Conservation (phyloP, 352 stramenopile genomes). For the Globisporangium takayamanum region DNA sequence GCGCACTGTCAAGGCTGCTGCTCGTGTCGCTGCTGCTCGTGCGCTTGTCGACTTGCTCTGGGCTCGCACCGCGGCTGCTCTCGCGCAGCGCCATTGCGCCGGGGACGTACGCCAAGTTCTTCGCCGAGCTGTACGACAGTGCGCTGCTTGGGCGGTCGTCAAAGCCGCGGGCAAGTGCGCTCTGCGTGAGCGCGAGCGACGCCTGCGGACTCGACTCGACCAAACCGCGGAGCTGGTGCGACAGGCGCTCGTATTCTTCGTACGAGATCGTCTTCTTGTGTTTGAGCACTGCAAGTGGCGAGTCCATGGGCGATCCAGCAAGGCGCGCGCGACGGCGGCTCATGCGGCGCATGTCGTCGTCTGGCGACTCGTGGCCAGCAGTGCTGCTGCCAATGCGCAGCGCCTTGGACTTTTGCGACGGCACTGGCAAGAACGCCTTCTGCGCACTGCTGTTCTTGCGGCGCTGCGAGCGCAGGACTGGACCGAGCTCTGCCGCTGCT, state of each 20-base stretch:
- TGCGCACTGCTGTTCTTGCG: slow-evolving; percentile 38
- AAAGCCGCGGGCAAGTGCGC: slow-evolving; percentile 36
- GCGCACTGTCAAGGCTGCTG: slow-evolving; percentile 20
- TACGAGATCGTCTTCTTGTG: slow-evolving; percentile 73
- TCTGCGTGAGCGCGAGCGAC: slow-evolving; percentile 49
- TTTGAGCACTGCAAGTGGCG: slow-evolving; percentile 55
- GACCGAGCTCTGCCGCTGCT: slow-evolving; percentile 23
- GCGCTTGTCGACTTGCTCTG: slow-evolving; percentile 14
- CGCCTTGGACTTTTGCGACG: slow-evolving; percentile 43
- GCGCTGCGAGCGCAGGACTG: slow-evolving; percentile 21
- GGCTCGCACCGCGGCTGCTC: neutral
- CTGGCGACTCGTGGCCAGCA: slow-evolving; percentile 6
- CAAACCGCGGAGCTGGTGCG: slow-evolving; percentile 53
- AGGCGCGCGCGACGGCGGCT: slow-evolving; percentile 10
- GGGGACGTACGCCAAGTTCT: slow-evolving; percentile 30
- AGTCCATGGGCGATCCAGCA: slow-evolving; percentile 32
- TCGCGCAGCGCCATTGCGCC: slow-evolving; percentile 23
- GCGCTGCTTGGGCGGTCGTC: slow-evolving; percentile 19
- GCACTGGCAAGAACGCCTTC: slow-evolving; percentile 33
- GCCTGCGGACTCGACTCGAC: slow-evolving; percentile 59
- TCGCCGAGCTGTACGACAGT: slow-evolving; percentile 3
- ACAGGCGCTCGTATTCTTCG: slow-evolving; percentile 67
- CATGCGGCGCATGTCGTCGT: slow-evolving; percentile 11
- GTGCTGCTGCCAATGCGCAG: slow-evolving; percentile 21
- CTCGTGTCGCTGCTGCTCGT: slow-evolving; percentile 14